These are phyloP conservation scores for Pezicula radicicola DNA, from an alignment of 2,329 filamentous ascomycete genomes.

Conservation along the genomic window DNA sequence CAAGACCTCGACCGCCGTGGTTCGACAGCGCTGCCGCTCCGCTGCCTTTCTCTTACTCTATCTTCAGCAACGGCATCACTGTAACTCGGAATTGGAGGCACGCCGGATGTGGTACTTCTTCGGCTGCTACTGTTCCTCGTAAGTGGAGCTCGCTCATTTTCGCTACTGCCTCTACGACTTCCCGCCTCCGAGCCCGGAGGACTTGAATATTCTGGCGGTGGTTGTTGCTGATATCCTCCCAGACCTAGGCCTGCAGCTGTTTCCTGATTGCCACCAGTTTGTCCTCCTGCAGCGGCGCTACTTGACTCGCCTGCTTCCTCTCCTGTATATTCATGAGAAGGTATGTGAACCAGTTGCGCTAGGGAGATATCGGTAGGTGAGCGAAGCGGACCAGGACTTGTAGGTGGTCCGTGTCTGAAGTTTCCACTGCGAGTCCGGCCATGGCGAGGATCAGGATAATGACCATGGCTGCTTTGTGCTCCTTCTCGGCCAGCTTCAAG, in stretches of 20 bases:
- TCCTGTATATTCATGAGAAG: slow-evolving; percentile 63
- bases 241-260: slow-evolving; percentile 15
- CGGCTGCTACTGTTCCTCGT: slow-evolving; percentile 29
- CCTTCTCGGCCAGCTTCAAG: slow-evolving; percentile 74
- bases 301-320: slow-evolving; percentile 62
- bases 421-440: slow-evolving; percentile 74
- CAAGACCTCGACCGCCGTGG: neutral
- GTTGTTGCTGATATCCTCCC: slow-evolving; percentile 47
- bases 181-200: slow-evolving; percentile 58
- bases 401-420: slow-evolving; percentile 68
- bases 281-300: slow-evolving; percentile 29
- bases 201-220: slow-evolving; percentile 70
- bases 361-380: slow-evolving; percentile 96
- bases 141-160: slow-evolving; percentile 52
- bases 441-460: slow-evolving; percentile 49
- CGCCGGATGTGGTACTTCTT: slow-evolving; percentile 17
- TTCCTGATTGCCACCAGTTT: slow-evolving; percentile 12
- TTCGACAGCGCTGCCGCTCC: neutral
- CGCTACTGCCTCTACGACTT: slow-evolving; percentile 48
- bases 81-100: slow-evolving; percentile 31
- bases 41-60: slow-evolving; percentile 16
- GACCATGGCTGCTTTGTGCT: slow-evolving; percentile 41
- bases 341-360: slow-evolving; percentile 74
- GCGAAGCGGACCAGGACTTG: slow-evolving; percentile 83
- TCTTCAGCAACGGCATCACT: slow-evolving; percentile 28